These are phyloP conservation scores for Aspergillus pseudoterreus DNA, from an alignment of 2,329 filamentous ascomycete species.

Conservation along the genomic window DNA sequence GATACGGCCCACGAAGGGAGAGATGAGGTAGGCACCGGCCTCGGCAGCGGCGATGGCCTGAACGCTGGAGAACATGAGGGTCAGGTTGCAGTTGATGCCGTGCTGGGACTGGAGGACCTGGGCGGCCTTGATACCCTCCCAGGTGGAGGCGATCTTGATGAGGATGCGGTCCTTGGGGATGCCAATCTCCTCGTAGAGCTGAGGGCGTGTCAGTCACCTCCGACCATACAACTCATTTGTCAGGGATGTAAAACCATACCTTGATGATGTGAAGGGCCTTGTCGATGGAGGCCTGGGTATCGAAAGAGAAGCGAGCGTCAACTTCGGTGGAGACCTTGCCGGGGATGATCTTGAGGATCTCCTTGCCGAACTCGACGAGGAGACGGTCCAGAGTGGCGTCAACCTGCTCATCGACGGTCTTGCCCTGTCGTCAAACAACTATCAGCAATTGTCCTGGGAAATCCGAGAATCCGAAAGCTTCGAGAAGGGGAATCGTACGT, in stretches of 20 bases:
- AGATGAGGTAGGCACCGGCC: slow-evolving; percentile 95
- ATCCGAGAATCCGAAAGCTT: background rate
- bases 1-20: slow-evolving; percentile 97
- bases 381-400: slow-evolving; percentile 89
- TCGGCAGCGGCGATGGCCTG: slow-evolving; percentile 97
- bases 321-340: slow-evolving; percentile 99
- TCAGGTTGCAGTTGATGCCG: slow-evolving; percentile 97
- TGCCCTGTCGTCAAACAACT: slow-evolving; percentile 41
- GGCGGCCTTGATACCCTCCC: slow-evolving; percentile 99
- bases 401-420: slow-evolving; percentile 72
- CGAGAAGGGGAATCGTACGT: slow-evolving; percentile 40
- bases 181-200: slow-evolving; percentile 93
- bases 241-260: slow-evolving; percentile 46
- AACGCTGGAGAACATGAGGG: slow-evolving; percentile 93
- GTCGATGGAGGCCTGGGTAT: slow-evolving; percentile 83
- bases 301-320: slow-evolving; percentile 92
- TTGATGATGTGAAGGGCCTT: slow-evolving; percentile 98
- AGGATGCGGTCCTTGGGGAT: slow-evolving; percentile 91
- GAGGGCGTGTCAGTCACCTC: slow-evolving; percentile 23
- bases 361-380: slow-evolving; percentile 94
- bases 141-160: slow-evolving; percentile 99
- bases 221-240: background rate
- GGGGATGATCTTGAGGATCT: slow-evolving; percentile 95
- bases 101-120: slow-evolving; percentile 95
- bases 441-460: slow-evolving; percentile 1